Evolutionary conservation across 1,139 yeast species (phyloP).

Genomic region (Geotrichum klebahnii): DNA sequence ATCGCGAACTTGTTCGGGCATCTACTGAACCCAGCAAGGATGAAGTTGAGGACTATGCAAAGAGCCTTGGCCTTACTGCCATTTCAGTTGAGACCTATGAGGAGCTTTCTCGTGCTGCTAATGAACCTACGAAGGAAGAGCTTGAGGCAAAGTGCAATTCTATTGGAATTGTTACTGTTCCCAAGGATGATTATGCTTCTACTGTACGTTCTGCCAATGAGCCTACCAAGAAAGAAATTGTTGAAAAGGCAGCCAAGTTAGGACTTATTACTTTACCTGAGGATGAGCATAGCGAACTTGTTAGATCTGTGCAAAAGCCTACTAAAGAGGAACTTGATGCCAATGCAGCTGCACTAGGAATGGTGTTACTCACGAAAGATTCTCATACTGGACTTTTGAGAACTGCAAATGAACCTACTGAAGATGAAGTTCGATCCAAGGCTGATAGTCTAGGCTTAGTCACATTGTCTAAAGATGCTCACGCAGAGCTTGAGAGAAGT

Average conservation of each 20-base stretch:
- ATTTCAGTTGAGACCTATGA: slow-evolving; percentile 31
- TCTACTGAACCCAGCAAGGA: slow-evolving; percentile 12
- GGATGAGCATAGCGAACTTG: slow-evolving; percentile 31
- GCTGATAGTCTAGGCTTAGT: slow-evolving; percentile 36
- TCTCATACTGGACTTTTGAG: slow-evolving; percentile 24
- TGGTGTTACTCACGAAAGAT: slow-evolving; percentile 29
- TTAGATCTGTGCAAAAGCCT: slow-evolving; percentile 27
- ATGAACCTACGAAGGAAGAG: slow-evolving; percentile 35
- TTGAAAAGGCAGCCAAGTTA: slow-evolving; percentile 9
- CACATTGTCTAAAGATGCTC: slow-evolving; percentile 30
- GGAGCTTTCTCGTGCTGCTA: slow-evolving; percentile 24
- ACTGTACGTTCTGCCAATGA: slow-evolving; percentile 32
- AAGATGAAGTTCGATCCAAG: slow-evolving; percentile 39
- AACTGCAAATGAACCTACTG: slow-evolving; percentile 33
- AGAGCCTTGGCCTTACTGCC: slow-evolving; percentile 24
- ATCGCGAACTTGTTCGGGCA: slow-evolving; percentile 8
- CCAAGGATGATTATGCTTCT: slow-evolving; percentile 23
- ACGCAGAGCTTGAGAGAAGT: slow-evolving; percentile 38
- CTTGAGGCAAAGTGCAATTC: slow-evolving; percentile 26
- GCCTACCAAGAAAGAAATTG: slow-evolving; percentile 21
- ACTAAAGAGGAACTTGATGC: slow-evolving; percentile 31
- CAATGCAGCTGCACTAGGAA: slow-evolving; percentile 34
- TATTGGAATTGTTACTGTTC: slow-evolving; percentile 32
- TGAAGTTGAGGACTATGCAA: slow-evolving; percentile 23
- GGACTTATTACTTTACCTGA: slow-evolving; percentile 31